Percentiles rank a stretch among this genome's conserved stretches.
These are phyloP conservation scores for Boeremia lycopersici DNA, from an alignment of 2,329 filamentous ascomycete species.

Conservation along the genomic window DNA sequence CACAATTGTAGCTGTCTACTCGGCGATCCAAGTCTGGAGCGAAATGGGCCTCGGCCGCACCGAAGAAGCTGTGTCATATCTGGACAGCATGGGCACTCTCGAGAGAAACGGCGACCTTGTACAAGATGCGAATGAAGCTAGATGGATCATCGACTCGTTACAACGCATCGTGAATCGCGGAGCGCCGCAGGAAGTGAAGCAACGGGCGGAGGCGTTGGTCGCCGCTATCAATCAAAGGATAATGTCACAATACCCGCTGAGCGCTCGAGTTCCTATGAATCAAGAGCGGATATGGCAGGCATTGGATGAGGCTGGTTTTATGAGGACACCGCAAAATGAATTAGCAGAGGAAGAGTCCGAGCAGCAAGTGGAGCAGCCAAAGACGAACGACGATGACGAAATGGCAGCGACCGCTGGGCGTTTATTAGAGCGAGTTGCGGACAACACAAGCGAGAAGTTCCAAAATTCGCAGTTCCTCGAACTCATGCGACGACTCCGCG, in stretches of 20 bases:
- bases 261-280: conserved; percentile 24
- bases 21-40: conserved; percentile 42
- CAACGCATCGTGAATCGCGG: conserved; percentile 36
- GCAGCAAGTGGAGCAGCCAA: conserved; percentile 35
- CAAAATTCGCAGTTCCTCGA: conserved; percentile 76
- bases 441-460: conserved; percentile 76
- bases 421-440: conserved; percentile 70
- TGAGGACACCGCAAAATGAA: conserved; percentile 25
- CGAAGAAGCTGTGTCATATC: conserved; percentile 32
- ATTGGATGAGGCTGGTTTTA: conserved; percentile 40
- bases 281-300: conserved; percentile 39
- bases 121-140: conserved; percentile 40
- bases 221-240: conserved; percentile 42
- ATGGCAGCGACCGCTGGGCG: conserved; percentile 74
- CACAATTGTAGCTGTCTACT: conserved; percentile 35
- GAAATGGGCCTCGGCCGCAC: conserved; percentile 38
- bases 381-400: conserved; percentile 63
- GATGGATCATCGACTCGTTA: conserved; percentile 41
- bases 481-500: conserved; percentile 76
- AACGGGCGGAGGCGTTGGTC: conserved; percentile 35
- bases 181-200: conserved; percentile 33
- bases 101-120: conserved; percentile 34
- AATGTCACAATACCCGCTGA: conserved; percentile 45
- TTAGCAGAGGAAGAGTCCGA: conserved; percentile 34
- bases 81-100: conserved; percentile 33